A percentile compares a stretch with the other conserved stretches of the same genome.
Conservation (phyloP, 129 eudicot species). For the Helichrysum umbraculigerum region DNA sequence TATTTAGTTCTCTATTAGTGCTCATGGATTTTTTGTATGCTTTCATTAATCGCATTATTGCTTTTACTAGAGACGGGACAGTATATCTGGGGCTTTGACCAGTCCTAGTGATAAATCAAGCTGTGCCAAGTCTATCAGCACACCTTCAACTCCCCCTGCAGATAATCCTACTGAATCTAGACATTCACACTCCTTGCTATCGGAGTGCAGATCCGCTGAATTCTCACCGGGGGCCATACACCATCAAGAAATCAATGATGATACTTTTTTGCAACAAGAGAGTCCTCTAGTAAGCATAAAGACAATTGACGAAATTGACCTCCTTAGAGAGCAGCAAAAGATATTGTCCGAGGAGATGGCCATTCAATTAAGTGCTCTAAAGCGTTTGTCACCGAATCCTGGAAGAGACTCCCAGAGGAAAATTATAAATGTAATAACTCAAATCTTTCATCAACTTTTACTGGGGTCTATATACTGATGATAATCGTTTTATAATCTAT, state of each 20-base stretch:
- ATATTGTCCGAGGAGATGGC: slow-evolving; percentile 92
- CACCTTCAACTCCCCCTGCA: slow-evolving; percentile 92
- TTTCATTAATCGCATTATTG: neutral
- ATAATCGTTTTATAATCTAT: slow-evolving; percentile 22
- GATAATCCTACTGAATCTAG: slow-evolving; percentile 72
- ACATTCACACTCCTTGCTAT: slow-evolving; percentile 59
- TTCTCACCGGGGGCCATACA: slow-evolving; percentile 50
- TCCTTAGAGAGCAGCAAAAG: slow-evolving; percentile 89
- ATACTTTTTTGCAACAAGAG: slow-evolving; percentile 59
- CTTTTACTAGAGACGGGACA: slow-evolving; percentile 73
- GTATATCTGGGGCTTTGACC: slow-evolving; percentile 63
- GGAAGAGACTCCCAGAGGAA: slow-evolving; percentile 53
- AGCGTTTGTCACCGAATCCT: slow-evolving; percentile 69
- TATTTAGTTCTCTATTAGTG: neutral
- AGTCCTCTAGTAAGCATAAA: slow-evolving; percentile 77
- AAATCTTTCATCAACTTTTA: slow-evolving; percentile 10
- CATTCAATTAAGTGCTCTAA: slow-evolving; percentile 75
- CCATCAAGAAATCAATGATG: slow-evolving; percentile 61
- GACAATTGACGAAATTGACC: slow-evolving; percentile 85
- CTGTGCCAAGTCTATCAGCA: slow-evolving; percentile 70
- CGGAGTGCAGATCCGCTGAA: slow-evolving; percentile 68
- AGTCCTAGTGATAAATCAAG: slow-evolving; percentile 95
- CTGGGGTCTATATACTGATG: slow-evolving; percentile 20
- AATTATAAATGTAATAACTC: slow-evolving; percentile 52
- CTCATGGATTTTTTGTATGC: neutral